These are phyloP conservation scores for Mucor mucedo DNA, from an alignment of 371 early-diverging fungal species.

Conservation along the genomic window DNA sequence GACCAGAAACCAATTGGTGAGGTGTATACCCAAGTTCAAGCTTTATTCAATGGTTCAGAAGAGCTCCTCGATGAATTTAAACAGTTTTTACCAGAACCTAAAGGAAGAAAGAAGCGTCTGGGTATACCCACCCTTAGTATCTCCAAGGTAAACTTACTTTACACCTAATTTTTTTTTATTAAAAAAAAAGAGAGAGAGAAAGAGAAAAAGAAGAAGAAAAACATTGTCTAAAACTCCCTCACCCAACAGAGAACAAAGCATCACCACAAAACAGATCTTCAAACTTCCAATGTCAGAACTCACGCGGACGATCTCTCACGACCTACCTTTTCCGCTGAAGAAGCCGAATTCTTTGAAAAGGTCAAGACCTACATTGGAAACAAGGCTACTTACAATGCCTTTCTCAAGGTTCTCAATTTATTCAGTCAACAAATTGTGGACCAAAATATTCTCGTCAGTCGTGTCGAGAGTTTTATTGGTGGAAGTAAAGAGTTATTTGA, in stretches of 20 bases:
- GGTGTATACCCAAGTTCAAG: constrained; percentile 86
- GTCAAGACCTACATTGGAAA: constrained; percentile 85
- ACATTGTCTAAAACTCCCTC: neutral
- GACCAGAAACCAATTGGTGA: constrained; percentile 91
- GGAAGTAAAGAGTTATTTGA: constrained; percentile 82
- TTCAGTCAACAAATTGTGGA: constrained; percentile 96
- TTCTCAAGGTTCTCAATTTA: constrained; percentile 94
- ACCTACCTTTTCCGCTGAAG: constrained; percentile 62
- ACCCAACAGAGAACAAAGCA: constrained; percentile 13
- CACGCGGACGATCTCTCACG: constrained; percentile 25
- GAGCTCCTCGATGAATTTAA: constrained; percentile 95
- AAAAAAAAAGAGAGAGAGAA: constrained; percentile 2
- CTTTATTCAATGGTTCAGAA: constrained; percentile 77
- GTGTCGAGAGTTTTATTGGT: constrained; percentile 81
- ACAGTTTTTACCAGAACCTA: constrained; percentile 82
- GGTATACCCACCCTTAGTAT: constrained; percentile 21
- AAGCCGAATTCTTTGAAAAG: constrained; percentile 88
- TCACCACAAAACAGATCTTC: constrained; percentile 8
- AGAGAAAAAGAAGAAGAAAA: constrained; percentile 1
- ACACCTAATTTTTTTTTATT: constrained; percentile 9
- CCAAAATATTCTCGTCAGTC: constrained; percentile 81
- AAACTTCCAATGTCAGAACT: constrained; percentile 20
- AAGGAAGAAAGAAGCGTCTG: constrained; percentile 22
- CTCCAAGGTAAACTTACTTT: constrained; percentile 18
- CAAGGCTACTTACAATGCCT: constrained; percentile 91